These are phyloP conservation scores for Pythium folliculosum DNA, from an alignment of 352 stramenopile genomes.

Conservation along the genomic window DNA sequence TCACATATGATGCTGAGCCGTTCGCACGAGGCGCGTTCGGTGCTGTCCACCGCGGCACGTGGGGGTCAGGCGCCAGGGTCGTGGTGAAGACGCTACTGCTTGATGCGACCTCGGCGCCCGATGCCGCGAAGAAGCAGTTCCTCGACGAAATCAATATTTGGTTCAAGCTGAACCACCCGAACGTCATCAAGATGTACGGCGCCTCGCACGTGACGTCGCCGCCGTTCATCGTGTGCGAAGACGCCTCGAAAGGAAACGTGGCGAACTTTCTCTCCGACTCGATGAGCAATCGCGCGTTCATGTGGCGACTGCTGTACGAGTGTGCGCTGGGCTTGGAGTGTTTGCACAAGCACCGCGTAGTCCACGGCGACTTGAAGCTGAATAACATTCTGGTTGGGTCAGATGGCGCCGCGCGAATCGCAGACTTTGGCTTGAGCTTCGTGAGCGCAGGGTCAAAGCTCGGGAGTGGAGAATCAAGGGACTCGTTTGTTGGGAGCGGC, in stretches of 20 bases:
- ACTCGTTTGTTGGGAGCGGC: too few relatives aligned
- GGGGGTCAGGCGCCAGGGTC: neutral
- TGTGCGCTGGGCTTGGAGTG: slow-evolving; percentile 47
- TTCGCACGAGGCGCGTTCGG: slow-evolving; percentile 1
- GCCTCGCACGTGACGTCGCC: slow-evolving; percentile 22
- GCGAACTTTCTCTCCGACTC: neutral
- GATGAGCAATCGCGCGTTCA: neutral
- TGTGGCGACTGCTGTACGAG: slow-evolving; percentile 33
- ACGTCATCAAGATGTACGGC: slow-evolving; percentile 25
- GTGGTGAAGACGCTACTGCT: slow-evolving; percentile 2
- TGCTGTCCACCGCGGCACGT: neutral
- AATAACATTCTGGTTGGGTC: slow-evolving; percentile 33
- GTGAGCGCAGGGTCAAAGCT: too few relatives aligned
- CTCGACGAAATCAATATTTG: slow-evolving; percentile 22
- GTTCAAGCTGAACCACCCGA: slow-evolving; percentile 16
- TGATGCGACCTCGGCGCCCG: neutral
- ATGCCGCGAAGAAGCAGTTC: neutral
- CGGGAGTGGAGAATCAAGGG: too few relatives aligned
- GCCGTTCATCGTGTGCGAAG: slow-evolving; percentile 22
- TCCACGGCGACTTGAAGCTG: slow-evolving; percentile 83
- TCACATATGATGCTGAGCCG: neutral
- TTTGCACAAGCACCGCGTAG: slow-evolving; percentile 41
- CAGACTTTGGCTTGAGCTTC: slow-evolving; percentile 33
- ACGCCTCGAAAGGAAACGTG: neutral
- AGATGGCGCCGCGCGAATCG: slow-evolving; percentile 24